A percentile compares a stretch with the other conserved stretches of the same genome.
Evolutionary conservation across 805 yeast genomes (phyloP).

Genomic region (Pichia exigua): DNA sequence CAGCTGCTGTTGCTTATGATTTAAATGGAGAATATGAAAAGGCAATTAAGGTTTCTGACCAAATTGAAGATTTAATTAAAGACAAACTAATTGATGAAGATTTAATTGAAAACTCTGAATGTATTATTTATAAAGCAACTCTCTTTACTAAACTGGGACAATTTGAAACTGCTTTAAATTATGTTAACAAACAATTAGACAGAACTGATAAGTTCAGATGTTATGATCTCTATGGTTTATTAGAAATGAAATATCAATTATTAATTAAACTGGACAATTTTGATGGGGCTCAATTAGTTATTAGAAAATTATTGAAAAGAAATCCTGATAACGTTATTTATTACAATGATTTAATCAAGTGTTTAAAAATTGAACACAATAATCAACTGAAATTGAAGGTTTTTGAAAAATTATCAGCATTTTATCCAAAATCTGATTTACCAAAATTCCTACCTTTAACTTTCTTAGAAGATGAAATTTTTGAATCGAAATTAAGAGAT

Average conservation of each 20-base stretch:
- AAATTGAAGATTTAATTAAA: conserved; percentile 67
- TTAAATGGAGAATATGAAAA: conserved; percentile 57
- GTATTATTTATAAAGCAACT: conserved; percentile 62
- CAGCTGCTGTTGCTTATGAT: conserved; percentile 78
- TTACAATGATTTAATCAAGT: conserved; percentile 57
- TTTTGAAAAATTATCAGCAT: conserved; percentile 54
- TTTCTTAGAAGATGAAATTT: conserved; percentile 44
- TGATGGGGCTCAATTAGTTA: conserved; percentile 60
- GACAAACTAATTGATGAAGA: conserved; percentile 63
- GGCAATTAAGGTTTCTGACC: conserved; percentile 64
- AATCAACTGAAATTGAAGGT: conserved; percentile 48
- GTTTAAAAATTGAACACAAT: conserved; percentile 44
- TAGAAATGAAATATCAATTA: conserved; percentile 63
- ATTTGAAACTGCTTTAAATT: conserved; percentile 52
- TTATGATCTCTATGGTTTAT: conserved; percentile 33
- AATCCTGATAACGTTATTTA: conserved; percentile 75
- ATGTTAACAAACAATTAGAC: conserved; percentile 34
- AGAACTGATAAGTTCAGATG: conserved; percentile 10
- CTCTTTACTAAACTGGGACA: conserved; percentile 59
- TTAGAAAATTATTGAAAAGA: conserved; percentile 65
- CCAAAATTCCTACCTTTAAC: conserved; percentile 73
- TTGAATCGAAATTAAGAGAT: conserved; percentile 35
- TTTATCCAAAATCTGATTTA: conserved; percentile 81
- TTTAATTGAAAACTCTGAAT: conserved; percentile 73
- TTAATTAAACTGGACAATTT: conserved; percentile 40